A percentile compares a stretch with the other conserved stretches of the same genome.
These are phyloP conservation scores for Podila epigama DNA, from an alignment of 192 early-diverging fungal genomes.

Conservation along the genomic window DNA sequence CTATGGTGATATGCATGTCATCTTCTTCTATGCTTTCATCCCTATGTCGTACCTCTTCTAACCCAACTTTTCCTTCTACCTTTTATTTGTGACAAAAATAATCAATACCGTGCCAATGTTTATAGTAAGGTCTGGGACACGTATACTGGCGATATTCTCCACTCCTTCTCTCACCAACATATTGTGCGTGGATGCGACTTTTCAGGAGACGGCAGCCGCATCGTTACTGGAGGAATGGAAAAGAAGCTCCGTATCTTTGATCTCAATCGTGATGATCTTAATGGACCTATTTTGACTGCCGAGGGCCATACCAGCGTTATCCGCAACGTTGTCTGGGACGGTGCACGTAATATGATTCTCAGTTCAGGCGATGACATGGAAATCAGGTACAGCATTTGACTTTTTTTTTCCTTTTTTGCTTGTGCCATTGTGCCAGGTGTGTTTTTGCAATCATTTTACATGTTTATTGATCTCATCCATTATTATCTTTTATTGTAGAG, in stretches of 20 bases:
- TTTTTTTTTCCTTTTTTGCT: background rate
- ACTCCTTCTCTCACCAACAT: conserved; percentile 78
- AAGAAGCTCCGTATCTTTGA: conserved; percentile 86
- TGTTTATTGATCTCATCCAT: background rate
- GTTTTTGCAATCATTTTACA: background rate
- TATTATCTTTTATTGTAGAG: conserved; percentile 44
- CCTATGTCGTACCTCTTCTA: too few species aligned
- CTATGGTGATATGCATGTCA: too few species aligned
- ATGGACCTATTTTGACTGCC: conserved; percentile 48
- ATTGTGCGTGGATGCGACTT: conserved; percentile 89
- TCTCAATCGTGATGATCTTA: conserved; percentile 57
- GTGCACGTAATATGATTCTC: conserved; percentile 59
- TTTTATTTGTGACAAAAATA: too few species aligned
- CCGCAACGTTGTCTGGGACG: conserved; percentile 70
- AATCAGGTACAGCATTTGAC: conserved; percentile 47
- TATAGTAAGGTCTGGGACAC: conserved; percentile 89
- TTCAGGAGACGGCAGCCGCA: conserved; percentile 69
- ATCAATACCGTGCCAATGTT: too few species aligned
- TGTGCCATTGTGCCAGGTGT: background rate
- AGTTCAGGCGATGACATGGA: conserved; percentile 68
- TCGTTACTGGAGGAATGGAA: conserved; percentile 86
- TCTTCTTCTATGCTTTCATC: too few species aligned
- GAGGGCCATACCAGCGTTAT: conserved; percentile 66
- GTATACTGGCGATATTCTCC: conserved; percentile 71
- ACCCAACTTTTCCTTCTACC: too few species aligned